Base-by-base conservation (phyloP, 2,329 filamentous ascomycete species). In the Hirsutella thompsonii region DNA sequence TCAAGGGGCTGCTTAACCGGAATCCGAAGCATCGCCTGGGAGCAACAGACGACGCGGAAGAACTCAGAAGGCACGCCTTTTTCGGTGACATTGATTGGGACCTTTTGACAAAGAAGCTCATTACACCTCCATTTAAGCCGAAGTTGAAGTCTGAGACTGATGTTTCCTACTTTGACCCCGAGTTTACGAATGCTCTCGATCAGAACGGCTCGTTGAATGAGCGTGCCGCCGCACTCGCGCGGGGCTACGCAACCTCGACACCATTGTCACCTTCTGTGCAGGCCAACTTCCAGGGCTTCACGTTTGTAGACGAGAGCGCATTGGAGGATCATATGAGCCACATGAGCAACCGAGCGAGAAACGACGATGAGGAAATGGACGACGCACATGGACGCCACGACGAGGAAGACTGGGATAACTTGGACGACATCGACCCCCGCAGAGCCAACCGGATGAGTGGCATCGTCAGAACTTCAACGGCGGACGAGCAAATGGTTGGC, bases 271-370 rank as follows among this genome's bases (percentile, higher is more conserved):
- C 92, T 1, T 93, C 87, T 2, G 89, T 95, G 64, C 92, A 98
- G 63, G 92, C 90, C 47, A 95, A 96, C 57, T 98, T 98, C 69
- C 86, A 92, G 55, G 92, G 92, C 28, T 98, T 98, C 62, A 98
- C 92, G 0, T 98, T 94, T 59, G 92, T 96, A n/a, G 92, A 96
- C 53, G 90, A 96, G 64, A 95, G 86, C 55, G 85, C 86, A 2
- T 80, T 98, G 42, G 89, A 96, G 40, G 86, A 90, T 47, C 81
- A 92, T 49, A 88, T 86, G 77, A 63, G 66, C 42, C 69, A 69
- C 49, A 88, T 86, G 77, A 63, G 66, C 42, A 69, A 69, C 45
- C 64, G 68, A 39, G 53, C 57, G 41, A 54, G 64, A 44, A 61
- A 59, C 41, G 65, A 71, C 39, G 68, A 75, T 37, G 75, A 81